Conservation (phyloP, 2,329 filamentous ascomycete genomes). For the Septoria linicola region DNA sequence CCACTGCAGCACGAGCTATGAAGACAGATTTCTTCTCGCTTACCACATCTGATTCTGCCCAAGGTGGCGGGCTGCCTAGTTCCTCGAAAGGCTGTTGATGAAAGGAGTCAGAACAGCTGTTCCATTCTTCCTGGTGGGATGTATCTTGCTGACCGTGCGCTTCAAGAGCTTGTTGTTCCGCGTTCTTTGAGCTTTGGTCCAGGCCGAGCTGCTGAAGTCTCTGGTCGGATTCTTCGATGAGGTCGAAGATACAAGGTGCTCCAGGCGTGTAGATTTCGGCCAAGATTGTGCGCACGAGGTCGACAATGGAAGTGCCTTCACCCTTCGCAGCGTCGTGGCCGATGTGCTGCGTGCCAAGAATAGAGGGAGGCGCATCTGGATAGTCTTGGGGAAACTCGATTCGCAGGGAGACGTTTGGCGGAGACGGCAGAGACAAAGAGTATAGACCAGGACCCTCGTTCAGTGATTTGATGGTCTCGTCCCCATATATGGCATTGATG, state of each 20-base stretch:
- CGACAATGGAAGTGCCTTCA: slow-evolving; percentile 69
- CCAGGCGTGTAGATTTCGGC: slow-evolving; percentile 68
- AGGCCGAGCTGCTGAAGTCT: slow-evolving; percentile 38
- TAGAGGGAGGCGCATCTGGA: slow-evolving; percentile 68
- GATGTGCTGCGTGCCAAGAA: slow-evolving; percentile 77
- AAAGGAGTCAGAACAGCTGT: slow-evolving; percentile 33
- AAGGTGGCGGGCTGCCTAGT: slow-evolving; percentile 54
- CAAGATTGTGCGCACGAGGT: slow-evolving; percentile 66
- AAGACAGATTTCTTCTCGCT: slow-evolving; percentile 87
- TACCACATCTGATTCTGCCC: slow-evolving; percentile 72
- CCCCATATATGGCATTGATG: slow-evolving; percentile 80
- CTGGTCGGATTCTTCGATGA: slow-evolving; percentile 62
- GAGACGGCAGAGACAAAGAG: slow-evolving; percentile 66
- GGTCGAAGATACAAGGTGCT: slow-evolving; percentile 82
- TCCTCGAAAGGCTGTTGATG: slow-evolving; percentile 36
- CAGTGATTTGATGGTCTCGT: slow-evolving; percentile 54
- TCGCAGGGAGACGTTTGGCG: slow-evolving; percentile 54
- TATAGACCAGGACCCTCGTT: slow-evolving; percentile 43
- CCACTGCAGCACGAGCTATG: slow-evolving; percentile 70
- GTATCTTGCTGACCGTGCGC: slow-evolving; percentile 32
- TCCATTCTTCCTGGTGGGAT: slow-evolving; percentile 6
- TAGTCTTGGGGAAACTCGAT: slow-evolving; percentile 72
- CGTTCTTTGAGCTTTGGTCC: slow-evolving; percentile 26
- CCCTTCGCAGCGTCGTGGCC: slow-evolving; percentile 66
- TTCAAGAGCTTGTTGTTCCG: slow-evolving; percentile 35